Evolutionary conservation across 192 early-diverging fungal genomes (phyloP).

Genomic region (Gorgonomyces haynaldii): DNA sequence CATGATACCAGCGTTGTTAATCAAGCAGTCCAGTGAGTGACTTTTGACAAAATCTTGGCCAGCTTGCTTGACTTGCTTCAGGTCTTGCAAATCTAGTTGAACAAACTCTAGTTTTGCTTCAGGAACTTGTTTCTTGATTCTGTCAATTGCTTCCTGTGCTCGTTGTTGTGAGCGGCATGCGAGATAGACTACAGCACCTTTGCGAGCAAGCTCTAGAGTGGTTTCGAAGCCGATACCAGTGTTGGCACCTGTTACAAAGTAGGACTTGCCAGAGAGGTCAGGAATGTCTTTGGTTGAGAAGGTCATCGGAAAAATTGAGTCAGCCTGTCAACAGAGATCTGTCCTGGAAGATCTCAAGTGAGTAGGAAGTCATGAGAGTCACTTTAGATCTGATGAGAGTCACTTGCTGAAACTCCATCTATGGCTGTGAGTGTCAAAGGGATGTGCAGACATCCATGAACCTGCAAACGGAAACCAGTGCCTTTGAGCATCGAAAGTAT

Average conservation of each 20-base stretch:
- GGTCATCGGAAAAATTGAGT: too few relatives aligned
- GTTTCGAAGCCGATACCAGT: conserved; percentile 19
- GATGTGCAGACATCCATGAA: too few relatives aligned
- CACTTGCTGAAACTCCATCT: too few relatives aligned
- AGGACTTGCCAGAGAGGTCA: conserved; percentile 11
- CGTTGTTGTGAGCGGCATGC: conserved; percentile 12
- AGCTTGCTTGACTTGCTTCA: conserved; percentile 23
- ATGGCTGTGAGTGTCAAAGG: too few relatives aligned
- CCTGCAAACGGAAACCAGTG: too few relatives aligned
- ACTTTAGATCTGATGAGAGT: too few relatives aligned
- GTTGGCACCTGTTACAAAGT: conserved; percentile 21
- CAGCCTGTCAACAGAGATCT: background rate
- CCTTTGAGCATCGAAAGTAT: too few relatives aligned
- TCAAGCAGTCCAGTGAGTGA: conserved; percentile 30
- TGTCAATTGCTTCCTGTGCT: conserved; percentile 17
- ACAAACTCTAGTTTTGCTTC: conserved; percentile 16
- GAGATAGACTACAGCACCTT: conserved; percentile 13
- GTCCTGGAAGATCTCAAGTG: too few relatives aligned
- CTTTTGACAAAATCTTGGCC: conserved; percentile 23
- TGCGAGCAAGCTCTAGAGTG: conserved; percentile 10
- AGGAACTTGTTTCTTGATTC: conserved; percentile 13
- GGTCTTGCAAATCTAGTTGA: conserved; percentile 14
- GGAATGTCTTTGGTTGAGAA: conserved; percentile 15
- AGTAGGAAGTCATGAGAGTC: too few relatives aligned
- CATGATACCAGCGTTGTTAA: conserved; percentile 67